A percentile compares a stretch with the other conserved stretches of the same genome.
These are phyloP conservation scores for Penicillium canariense DNA, from an alignment of 495 filamentous ascomycete genomes.

Conservation along the genomic window DNA sequence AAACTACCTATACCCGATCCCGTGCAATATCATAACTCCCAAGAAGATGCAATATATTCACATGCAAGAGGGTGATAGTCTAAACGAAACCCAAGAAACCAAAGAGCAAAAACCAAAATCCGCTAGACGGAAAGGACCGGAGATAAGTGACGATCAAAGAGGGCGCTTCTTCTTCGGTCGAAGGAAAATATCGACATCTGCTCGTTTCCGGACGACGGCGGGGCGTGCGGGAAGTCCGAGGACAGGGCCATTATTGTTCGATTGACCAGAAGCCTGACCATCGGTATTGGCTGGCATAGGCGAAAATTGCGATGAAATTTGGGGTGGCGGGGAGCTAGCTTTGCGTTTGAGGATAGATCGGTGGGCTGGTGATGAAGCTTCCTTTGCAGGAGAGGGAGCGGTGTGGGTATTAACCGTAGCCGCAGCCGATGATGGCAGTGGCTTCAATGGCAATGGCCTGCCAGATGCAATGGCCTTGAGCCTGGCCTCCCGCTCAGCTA, in stretches of 20 bases:
- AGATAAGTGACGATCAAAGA: slow-evolving; percentile 7
- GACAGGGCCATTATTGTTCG: neutral
- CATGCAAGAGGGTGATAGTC: neutral
- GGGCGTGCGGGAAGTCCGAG: slow-evolving; percentile 18
- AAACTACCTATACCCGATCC: neutral
- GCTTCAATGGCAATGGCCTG: slow-evolving; percentile 7
- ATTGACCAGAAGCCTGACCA: neutral
- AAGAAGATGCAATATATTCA: slow-evolving; percentile 4
- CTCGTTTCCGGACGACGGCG: slow-evolving; percentile 31
- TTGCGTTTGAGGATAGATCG: slow-evolving; percentile 9
- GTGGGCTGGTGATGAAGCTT: slow-evolving; percentile 2
- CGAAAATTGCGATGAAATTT: neutral
- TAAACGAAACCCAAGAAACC: neutral
- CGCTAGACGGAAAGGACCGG: neutral
- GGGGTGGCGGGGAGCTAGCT: slow-evolving; percentile 11
- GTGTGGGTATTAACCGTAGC: slow-evolving; percentile 1
- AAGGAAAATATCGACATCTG: slow-evolving; percentile 39
- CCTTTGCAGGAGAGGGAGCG: neutral
- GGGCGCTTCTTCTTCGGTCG: slow-evolving; percentile 39
- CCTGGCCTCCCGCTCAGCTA: slow-evolving; percentile 33
- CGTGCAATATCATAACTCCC: neutral
- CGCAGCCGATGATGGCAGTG: neutral
- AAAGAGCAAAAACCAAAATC: neutral
- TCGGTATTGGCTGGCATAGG: neutral
- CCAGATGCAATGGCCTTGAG: slow-evolving; percentile 30